These are phyloP conservation scores for Rhodotorula paludigena DNA, from an alignment of 768 basidiomycete genomes.

Conservation along the genomic window DNA sequence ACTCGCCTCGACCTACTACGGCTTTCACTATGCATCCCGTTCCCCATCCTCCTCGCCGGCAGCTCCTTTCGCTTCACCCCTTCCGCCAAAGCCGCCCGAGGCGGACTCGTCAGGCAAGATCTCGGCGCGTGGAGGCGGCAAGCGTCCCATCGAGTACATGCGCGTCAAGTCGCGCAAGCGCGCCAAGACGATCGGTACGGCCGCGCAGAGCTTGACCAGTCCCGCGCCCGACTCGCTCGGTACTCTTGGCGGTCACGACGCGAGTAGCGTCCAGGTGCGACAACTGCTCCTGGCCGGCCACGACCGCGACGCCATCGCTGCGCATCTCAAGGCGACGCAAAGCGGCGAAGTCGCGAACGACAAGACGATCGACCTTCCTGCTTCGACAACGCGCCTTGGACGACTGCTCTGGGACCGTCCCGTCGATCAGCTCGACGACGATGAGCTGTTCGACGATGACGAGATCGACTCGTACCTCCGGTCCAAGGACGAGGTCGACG, in stretches of 20 bases:
- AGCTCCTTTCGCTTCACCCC: too few species aligned
- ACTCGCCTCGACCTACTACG: neutral
- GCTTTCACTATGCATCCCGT: too few species aligned
- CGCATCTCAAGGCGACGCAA: neutral
- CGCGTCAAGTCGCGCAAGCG: neutral
- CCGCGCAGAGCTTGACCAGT: neutral
- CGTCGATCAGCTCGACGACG: conserved; percentile 10
- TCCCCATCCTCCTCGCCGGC: too few species aligned
- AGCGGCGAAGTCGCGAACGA: neutral
- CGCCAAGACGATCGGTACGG: neutral
- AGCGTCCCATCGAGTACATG: neutral
- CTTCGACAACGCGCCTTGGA: conserved; percentile 7
- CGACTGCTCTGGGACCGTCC: conserved; percentile 16
- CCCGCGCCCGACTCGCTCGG: neutral
- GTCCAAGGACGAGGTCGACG: neutral
- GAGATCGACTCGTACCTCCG: conserved; percentile 32
- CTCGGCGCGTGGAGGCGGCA: too few species aligned
- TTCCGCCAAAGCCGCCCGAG: too few species aligned
- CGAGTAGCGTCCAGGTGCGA: neutral
- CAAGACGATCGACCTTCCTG: neutral
- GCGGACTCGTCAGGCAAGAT: too few species aligned
- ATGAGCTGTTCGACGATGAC: conserved; percentile 25
- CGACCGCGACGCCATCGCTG: neutral
- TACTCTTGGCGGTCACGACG: neutral
- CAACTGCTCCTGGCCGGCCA: conserved; percentile 20